Base-by-base conservation (phyloP, 768 basidiomycete genomes). In the Amanita phalloides region DNA sequence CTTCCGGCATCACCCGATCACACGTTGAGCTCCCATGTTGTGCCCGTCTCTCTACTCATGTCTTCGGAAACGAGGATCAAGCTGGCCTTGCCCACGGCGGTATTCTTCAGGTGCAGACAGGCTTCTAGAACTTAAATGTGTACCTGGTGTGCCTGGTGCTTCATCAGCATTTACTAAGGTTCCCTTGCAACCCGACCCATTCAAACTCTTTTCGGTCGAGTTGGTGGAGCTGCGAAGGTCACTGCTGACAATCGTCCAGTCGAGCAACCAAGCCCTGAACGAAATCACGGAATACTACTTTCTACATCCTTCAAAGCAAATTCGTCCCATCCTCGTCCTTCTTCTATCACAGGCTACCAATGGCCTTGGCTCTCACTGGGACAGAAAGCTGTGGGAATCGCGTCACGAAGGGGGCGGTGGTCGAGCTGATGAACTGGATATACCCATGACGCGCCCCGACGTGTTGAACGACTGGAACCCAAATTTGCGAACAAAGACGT, bases 271-370 rank as follows among this genome's bases (percentile, higher is more conserved):
- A 13, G 78, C 82, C 0, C 78, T 96, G 48, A 82, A 82, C 53
- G 81, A 89, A 57, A 82, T 94, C 49, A 86, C 93, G 1, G 81
- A 90, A 55, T 95, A 97, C 67, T 96, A 97, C 71, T 96, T 96
- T 65, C 74, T 79, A 35, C 87, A 88, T 56, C 84, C 84, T 2
- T 90, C 91, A 4, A 96, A 97, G 64, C 90, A 95, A 59, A 75
- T 97, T 17, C 78, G 94, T 3, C 93, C 93, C 0, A 71, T 93
- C 51, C 76, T 97, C 51, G 83, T 96, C 14, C 77, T 97, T 11
- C 76, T 97, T 30, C 82, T 95, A 60, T 73, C 87, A 7, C 83
- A 85, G 55, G 93, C 94, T 1, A 95, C 92, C 23, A 96, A 95
- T 59, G 94, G 93, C 0, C 73, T 95, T 6, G 87, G 87, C 0